These are phyloP conservation scores for Phoenix dactylifera DNA, from an alignment of 176 grass and related monocot genomes.

Conservation along the genomic window DNA sequence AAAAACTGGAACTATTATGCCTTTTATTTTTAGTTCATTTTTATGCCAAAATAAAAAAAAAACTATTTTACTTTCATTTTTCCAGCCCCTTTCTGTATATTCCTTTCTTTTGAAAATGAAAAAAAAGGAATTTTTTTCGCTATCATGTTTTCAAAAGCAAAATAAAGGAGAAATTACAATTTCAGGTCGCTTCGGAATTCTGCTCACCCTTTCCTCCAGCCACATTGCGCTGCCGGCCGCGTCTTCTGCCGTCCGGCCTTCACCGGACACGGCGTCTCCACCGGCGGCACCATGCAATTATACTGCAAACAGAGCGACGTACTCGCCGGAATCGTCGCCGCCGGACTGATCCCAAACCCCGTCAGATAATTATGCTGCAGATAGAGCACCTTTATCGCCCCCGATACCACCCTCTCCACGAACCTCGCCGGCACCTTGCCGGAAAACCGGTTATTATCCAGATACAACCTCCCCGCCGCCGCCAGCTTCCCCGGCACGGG, in stretches of 20 bases:
- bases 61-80: too few species aligned
- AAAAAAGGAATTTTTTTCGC: too few species aligned
- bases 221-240: constrained; percentile 11
- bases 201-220: too few species aligned
- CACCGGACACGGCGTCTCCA: background rate
- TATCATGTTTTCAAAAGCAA: too few species aligned
- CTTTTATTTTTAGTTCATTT: too few species aligned
- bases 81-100: too few species aligned
- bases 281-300: constrained; percentile 17
- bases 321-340: background rate
- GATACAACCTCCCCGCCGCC: constrained; percentile 3
- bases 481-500: constrained; percentile 1
- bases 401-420: constrained; percentile 1
- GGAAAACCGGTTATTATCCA: constrained; percentile 5
- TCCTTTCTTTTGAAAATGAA: too few species aligned
- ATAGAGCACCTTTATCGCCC: constrained; percentile 9
- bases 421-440: constrained; percentile 4
- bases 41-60: too few species aligned
- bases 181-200: too few species aligned
- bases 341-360: background rate
- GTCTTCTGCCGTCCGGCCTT: constrained; percentile 1
- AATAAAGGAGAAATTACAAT: too few species aligned
- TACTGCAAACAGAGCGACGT: constrained; percentile 2
- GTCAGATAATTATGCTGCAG: constrained; percentile 15
- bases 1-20: too few species aligned